Conservation (phyloP, 176 grass and related monocot genomes). For the Eragrostis nindensis region DNA sequence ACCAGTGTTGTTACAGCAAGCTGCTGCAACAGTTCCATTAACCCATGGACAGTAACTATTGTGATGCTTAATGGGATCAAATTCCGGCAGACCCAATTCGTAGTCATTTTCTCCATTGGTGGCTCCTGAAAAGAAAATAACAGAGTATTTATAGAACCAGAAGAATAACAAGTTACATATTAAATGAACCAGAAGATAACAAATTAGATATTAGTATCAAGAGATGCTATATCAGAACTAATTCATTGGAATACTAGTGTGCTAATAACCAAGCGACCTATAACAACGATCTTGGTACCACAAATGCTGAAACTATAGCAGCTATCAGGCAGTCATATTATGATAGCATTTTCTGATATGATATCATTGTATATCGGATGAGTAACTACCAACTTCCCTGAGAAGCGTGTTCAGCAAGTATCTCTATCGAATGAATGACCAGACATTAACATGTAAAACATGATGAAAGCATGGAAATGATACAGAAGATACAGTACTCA, state of each 20-base stretch:
- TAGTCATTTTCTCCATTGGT: conserved; percentile 92
- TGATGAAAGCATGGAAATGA: conserved; percentile 20
- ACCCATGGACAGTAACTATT: conserved; percentile 94
- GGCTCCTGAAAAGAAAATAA: conserved; percentile 58
- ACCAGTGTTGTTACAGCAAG: conserved; percentile 65
- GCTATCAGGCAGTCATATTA: neutral
- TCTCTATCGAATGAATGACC: neutral
- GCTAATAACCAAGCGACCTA: conserved; percentile 8
- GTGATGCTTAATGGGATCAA: conserved; percentile 95
- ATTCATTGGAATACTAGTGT: conserved; percentile 7
- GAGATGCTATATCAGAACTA: neutral
- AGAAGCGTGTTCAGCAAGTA: conserved; percentile 25
- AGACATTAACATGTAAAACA: neutral
- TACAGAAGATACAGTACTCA: conserved; percentile 22
- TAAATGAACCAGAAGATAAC: neutral
- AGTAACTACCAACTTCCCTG: conserved; percentile 15
- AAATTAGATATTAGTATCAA: neutral
- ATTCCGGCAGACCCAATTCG: conserved; percentile 65
- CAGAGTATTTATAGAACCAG: conserved; percentile 11
- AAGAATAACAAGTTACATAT: neutral
- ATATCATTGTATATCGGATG: neutral
- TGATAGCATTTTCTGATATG: neutral
- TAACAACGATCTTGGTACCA: neutral
- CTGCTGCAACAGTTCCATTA: conserved; percentile 82
- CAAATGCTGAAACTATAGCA: conserved; percentile 5